Evolutionary conservation across 768 basidiomycete species (phyloP).

Genomic region (Arthromyces matolae): DNA sequence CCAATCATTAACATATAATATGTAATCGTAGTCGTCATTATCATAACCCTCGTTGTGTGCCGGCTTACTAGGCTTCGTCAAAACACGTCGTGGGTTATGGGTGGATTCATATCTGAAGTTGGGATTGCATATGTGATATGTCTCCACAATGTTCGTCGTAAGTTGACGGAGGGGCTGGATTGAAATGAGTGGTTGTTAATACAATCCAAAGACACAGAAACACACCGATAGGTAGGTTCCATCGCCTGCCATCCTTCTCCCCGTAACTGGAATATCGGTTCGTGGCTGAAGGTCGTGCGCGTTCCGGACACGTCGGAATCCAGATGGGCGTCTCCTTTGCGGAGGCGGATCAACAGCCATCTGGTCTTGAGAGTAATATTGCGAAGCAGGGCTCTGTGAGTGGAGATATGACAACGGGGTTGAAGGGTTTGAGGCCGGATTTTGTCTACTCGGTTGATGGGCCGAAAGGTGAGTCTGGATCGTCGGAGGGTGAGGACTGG

Average conservation of each 20-base stretch:
- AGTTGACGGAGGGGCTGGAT: slow-evolving; percentile 58
- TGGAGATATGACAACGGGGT: slow-evolving; percentile 71
- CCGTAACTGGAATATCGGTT: slow-evolving; percentile 55
- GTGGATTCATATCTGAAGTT: slow-evolving; percentile 91
- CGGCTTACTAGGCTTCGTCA: slow-evolving; percentile 97
- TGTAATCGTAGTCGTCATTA: slow-evolving; percentile 99
- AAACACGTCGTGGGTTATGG: slow-evolving; percentile 91
- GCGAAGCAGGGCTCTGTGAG: slow-evolving; percentile 45
- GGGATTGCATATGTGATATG: slow-evolving; percentile 93
- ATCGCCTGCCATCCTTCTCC: slow-evolving; percentile 73
- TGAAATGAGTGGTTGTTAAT: slow-evolving; percentile 13
- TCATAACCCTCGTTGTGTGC: slow-evolving; percentile 95
- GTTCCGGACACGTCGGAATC: slow-evolving; percentile 77
- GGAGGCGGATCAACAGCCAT: slow-evolving; percentile 68
- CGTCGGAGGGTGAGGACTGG: slow-evolving; percentile 55
- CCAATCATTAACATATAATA: slow-evolving; percentile 98
- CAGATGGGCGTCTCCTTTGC: slow-evolving; percentile 66
- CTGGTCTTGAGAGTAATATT: slow-evolving; percentile 62
- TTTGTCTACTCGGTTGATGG: slow-evolving; percentile 45
- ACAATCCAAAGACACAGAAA: slow-evolving; percentile 14
- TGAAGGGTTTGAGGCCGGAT: slow-evolving; percentile 63
- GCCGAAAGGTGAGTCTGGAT: slow-evolving; percentile 50
- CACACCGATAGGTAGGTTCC: slow-evolving; percentile 82
- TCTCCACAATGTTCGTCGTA: slow-evolving; percentile 84
- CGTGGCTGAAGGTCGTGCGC: slow-evolving; percentile 75